phyloP scores from a whole-genome alignment of 768 basidiomycete species.

The Leucosporidium creatinivorum region DNA sequence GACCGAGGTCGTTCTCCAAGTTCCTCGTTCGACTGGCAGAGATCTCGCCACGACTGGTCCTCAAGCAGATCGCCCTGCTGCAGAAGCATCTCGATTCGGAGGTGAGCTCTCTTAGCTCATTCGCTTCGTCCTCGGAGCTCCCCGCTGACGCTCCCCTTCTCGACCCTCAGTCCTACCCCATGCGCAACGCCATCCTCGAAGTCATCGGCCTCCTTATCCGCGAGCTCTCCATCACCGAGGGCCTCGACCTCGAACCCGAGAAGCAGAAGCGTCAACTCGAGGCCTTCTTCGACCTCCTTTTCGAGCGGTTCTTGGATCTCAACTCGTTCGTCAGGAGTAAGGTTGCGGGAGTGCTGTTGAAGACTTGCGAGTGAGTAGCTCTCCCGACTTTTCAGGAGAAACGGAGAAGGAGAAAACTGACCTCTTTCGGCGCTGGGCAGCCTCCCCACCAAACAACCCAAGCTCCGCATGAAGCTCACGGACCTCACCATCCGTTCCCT shows the following conservation, averaged over 20 bases:
- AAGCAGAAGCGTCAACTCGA: slow-evolving; percentile 54
- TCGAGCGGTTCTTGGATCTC: slow-evolving; percentile 78
- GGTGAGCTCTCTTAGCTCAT: slow-evolving; percentile 45
- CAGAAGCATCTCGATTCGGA: slow-evolving; percentile 85
- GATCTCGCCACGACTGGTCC: slow-evolving; percentile 64
- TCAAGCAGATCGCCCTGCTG: slow-evolving; percentile 83
- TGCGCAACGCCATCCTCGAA: slow-evolving; percentile 91
- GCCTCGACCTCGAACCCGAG: slow-evolving; percentile 19
- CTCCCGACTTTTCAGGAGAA: neutral
- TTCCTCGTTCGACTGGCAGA: slow-evolving; percentile 80
- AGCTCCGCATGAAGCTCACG: slow-evolving; percentile 70
- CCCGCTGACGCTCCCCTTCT: neutral
- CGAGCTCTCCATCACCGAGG: slow-evolving; percentile 60
- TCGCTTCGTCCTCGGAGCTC: neutral
- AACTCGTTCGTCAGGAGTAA: slow-evolving; percentile 88
- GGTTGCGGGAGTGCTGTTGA: slow-evolving; percentile 66
- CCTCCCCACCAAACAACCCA: slow-evolving; percentile 70
- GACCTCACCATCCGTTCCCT: slow-evolving; percentile 68
- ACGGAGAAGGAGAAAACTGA: neutral
- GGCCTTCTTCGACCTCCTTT: slow-evolving; percentile 70
- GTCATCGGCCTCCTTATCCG: slow-evolving; percentile 75
- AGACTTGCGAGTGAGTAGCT: slow-evolving; percentile 59
- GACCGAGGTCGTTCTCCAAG: slow-evolving; percentile 71
- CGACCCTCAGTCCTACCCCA: slow-evolving; percentile 69
- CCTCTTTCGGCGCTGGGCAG: slow-evolving; percentile 31